Percentiles rank a stretch among this genome's conserved stretches.
Evolutionary conservation across 1,139 yeast genomes (phyloP).

Genomic region (Pichia sp.): DNA sequence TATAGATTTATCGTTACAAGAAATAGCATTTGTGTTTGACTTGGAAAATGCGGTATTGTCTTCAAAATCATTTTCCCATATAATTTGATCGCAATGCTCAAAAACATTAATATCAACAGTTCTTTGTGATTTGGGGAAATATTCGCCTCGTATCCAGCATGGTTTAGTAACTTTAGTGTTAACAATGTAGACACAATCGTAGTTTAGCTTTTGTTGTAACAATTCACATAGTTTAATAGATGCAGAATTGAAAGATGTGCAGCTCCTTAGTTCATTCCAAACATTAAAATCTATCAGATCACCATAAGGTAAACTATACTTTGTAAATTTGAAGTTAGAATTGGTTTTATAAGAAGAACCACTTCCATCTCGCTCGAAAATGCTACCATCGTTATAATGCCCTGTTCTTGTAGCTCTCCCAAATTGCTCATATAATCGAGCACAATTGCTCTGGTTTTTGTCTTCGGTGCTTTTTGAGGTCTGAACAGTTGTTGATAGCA

Average conservation of each 20-base stretch:
- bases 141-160: slow-evolving; percentile 23
- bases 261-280: slow-evolving; percentile 35
- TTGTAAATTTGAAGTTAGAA: slow-evolving; percentile 37
- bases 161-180: slow-evolving; percentile 42
- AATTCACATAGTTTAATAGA: slow-evolving; percentile 36
- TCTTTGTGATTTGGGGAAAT: not conserved
- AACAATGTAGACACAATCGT: slow-evolving; percentile 45
- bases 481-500: slow-evolving; percentile 1
- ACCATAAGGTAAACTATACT: slow-evolving; percentile 25
- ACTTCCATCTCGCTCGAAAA: slow-evolving; percentile 55
- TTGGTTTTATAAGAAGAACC: slow-evolving; percentile 51
- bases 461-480: not conserved
- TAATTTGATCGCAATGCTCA: slow-evolving; percentile 35
- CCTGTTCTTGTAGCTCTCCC: slow-evolving; percentile 50
- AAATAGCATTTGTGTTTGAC: slow-evolving; percentile 14
- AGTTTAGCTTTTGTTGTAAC: slow-evolving; percentile 29
- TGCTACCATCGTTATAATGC: slow-evolving; percentile 29
- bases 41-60: slow-evolving; percentile 28
- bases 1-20: not conserved
- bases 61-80: slow-evolving; percentile 38
- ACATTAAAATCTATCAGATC: slow-evolving; percentile 28
- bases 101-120: slow-evolving; percentile 22
- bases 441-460: not conserved
- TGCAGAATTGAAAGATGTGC: slow-evolving; percentile 39
- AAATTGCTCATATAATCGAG: slow-evolving; percentile 4